Evolutionary conservation across 768 basidiomycete species (phyloP).

Genomic region (Naganishia vaughanmartiniae): DNA sequence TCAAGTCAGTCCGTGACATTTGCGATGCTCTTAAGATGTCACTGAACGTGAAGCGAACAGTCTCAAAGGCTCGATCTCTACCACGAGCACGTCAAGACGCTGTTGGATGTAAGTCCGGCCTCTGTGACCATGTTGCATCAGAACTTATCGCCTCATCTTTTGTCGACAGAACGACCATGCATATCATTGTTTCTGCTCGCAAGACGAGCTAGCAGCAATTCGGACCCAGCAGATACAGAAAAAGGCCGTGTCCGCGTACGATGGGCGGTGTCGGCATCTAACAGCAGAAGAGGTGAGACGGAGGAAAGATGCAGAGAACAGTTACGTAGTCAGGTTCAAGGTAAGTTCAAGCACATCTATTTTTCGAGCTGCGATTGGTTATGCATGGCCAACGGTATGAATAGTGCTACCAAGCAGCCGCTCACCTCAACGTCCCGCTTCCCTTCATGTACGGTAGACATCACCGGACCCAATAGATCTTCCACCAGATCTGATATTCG

Average conservation of each 20-base stretch:
- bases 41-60: slow-evolving; percentile 53
- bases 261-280: slow-evolving; percentile 80
- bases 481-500: slow-evolving; percentile 26
- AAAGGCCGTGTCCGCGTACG: slow-evolving; percentile 62
- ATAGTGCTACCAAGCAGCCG: no score
- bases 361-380: neutral
- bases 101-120: slow-evolving; percentile 72
- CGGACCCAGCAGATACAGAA: slow-evolving; percentile 72
- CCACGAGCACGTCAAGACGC: slow-evolving; percentile 65
- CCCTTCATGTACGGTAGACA: neutral
- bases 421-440: neutral
- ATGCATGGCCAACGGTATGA: neutral
- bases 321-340: slow-evolving; percentile 79
- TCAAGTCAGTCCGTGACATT: slow-evolving; percentile 59
- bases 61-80: slow-evolving; percentile 88
- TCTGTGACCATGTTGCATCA: no score
- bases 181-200: slow-evolving; percentile 91
- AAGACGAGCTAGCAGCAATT: slow-evolving; percentile 65
- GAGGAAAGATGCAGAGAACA: slow-evolving; percentile 70
- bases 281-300: slow-evolving; percentile 80
- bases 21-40: neutral
- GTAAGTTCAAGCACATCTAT: slow-evolving; percentile 54
- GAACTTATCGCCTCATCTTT: no score
- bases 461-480: slow-evolving; percentile 11
- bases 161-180: slow-evolving; percentile 72